Percentiles rank a stretch among this genome's conserved stretches.
phyloP scores from a whole-genome alignment of 768 basidiomycete species.

The Rhodocollybia butyracea region DNA sequence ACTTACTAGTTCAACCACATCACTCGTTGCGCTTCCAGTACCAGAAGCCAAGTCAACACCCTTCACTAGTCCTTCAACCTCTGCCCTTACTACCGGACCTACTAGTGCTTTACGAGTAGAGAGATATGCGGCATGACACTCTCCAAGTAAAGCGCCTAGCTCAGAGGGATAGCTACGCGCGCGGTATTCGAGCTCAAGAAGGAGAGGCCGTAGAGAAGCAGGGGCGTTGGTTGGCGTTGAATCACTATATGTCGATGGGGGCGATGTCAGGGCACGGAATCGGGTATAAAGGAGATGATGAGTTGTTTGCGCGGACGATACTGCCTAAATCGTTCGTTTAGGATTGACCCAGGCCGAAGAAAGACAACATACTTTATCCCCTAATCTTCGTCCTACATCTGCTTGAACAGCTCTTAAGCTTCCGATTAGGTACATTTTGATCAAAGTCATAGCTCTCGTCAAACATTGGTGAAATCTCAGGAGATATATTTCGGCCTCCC shows the following conservation, averaged over 20 bases:
- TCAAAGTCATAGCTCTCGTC: conserved; percentile 95
- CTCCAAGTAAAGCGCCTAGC: conserved; percentile 70
- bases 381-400: conserved; percentile 73
- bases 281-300: conserved; percentile 85
- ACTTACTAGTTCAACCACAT: conserved; percentile 83
- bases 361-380: conserved; percentile 58
- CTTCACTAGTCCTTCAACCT: conserved; percentile 78
- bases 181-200: conserved; percentile 83
- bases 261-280: conserved; percentile 40
- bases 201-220: conserved; percentile 67
- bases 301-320: conserved; percentile 66
- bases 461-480: conserved; percentile 97
- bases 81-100: conserved; percentile 69
- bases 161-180: conserved; percentile 80
- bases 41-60: conserved; percentile 10
- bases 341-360: background rate
- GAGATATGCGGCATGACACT: conserved; percentile 89
- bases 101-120: conserved; percentile 66
- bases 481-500: conserved; percentile 92
- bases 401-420: conserved; percentile 74
- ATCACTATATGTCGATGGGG: background rate
- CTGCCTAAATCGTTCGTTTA: conserved; percentile 24
- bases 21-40: conserved; percentile 41
- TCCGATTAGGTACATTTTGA: conserved; percentile 95
- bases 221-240: background rate